Conservation (phyloP, 495 filamentous ascomycete species). For the Staphylotrichum tortipilum region DNA sequence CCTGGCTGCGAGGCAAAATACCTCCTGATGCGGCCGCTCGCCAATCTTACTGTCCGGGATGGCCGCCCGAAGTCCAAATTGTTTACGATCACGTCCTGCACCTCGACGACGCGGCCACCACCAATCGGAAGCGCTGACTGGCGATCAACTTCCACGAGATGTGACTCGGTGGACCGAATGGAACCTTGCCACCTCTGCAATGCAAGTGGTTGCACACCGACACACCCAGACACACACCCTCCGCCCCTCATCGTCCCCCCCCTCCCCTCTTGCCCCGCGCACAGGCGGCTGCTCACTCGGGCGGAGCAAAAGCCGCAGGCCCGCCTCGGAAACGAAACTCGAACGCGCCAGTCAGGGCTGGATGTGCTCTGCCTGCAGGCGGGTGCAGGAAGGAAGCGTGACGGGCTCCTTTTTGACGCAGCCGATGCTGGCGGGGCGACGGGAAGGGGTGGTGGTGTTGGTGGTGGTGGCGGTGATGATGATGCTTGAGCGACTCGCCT, state of each 20-base stretch:
- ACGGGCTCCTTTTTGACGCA: too few species aligned
- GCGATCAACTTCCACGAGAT: neutral
- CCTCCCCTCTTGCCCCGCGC: too few species aligned
- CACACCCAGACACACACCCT: too few species aligned
- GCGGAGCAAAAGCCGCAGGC: too few species aligned
- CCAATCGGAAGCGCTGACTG: constrained; percentile 4
- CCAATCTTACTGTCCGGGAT: neutral
- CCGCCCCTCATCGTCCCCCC: too few species aligned
- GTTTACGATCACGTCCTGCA: constrained; percentile 1
- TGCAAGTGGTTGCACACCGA: constrained; percentile 11
- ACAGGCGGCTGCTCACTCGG: too few species aligned
- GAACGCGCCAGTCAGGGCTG: too few species aligned
- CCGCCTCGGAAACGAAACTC: too few species aligned
- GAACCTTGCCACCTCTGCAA: constrained; percentile 1
- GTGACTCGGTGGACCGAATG: neutral
- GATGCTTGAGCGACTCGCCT: neutral
- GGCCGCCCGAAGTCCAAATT: neutral
- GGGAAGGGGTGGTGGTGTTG: too few species aligned
- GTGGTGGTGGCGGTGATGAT: too few species aligned
- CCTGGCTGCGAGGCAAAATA: neutral
- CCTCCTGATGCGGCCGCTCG: neutral
- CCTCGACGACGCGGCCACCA: neutral
- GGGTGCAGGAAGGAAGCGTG: neutral
- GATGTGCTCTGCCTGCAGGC: neutral
- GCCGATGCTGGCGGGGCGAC: neutral